Conservation (phyloP, 1,284 basidiomycete genomes). For the Pterulicium gracile region DNA sequence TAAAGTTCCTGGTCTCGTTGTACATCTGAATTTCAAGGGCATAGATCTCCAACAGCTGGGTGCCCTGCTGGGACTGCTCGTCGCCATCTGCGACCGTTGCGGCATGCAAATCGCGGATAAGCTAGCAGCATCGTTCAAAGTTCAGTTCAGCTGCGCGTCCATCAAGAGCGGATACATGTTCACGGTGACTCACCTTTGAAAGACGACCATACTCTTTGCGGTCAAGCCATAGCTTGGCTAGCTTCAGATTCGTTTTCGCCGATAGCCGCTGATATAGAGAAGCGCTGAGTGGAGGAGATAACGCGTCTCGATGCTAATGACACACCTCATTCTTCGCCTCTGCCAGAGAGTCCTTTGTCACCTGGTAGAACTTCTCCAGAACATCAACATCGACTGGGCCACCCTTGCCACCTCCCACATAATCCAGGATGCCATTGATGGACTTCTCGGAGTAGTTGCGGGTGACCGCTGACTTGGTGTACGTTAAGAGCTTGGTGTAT, state of each 20-base stretch:
- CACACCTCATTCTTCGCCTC: slow-evolving; percentile 93
- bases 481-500: slow-evolving; percentile 79
- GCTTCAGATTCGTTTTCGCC: slow-evolving; percentile 92
- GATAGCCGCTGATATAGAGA: slow-evolving; percentile 54
- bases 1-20: slow-evolving; percentile 89
- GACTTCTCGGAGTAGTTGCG: slow-evolving; percentile 94
- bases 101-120: slow-evolving; percentile 62
- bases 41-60: slow-evolving; percentile 94
- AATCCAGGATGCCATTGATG: slow-evolving; percentile 97
- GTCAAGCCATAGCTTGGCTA: slow-evolving; percentile 96
- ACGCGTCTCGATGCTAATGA: not conserved
- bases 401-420: slow-evolving; percentile 88
- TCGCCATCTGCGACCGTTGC: slow-evolving; percentile 61
- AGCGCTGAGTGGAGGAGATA: slow-evolving; percentile 2
- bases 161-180: slow-evolving; percentile 2
- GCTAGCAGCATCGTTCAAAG: slow-evolving; percentile 24
- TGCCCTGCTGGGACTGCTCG: slow-evolving; percentile 83
- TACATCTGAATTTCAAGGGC: slow-evolving; percentile 99
- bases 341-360: slow-evolving; percentile 80
- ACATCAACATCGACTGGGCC: slow-evolving; percentile 78
- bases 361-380: slow-evolving; percentile 92
- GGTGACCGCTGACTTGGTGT: slow-evolving; percentile 88
- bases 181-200: slow-evolving; percentile 47
- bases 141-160: slow-evolving; percentile 4
- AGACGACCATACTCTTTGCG: slow-evolving; percentile 85